These are phyloP conservation scores for Scheffersomyces illinoinensis DNA, from an alignment of 1,139 yeast genomes.

Conservation along the genomic window DNA sequence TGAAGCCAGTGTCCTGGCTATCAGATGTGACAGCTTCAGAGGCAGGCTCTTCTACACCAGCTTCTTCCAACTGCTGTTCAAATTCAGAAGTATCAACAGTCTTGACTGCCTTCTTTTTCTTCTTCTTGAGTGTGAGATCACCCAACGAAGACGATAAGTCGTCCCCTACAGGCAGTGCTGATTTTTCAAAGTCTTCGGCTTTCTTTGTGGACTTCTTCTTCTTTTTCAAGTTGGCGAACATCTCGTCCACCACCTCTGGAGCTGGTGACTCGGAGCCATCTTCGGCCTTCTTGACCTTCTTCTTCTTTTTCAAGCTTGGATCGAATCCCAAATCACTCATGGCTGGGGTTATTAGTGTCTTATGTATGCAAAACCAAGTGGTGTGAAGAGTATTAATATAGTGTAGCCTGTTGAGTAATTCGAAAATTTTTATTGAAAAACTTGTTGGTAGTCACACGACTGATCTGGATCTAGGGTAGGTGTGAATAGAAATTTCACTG, in stretches of 20 bases:
- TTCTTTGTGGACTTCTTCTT: constrained; percentile 53
- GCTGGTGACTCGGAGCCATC: constrained; percentile 39
- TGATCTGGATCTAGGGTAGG: not conserved
- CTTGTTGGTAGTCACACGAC: not conserved
- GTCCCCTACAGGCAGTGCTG: constrained; percentile 44
- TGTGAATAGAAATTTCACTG: not conserved
- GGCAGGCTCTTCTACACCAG: constrained; percentile 70
- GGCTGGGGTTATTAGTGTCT: not conserved
- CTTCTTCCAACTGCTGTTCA: constrained; percentile 86
- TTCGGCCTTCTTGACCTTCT: constrained; percentile 60
- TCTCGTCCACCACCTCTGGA: constrained; percentile 42
- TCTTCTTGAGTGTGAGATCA: constrained; percentile 69
- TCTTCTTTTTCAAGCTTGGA: constrained; percentile 81
- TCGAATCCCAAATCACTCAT: constrained; percentile 74
- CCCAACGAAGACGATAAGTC: constrained; percentile 66
- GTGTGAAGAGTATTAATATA: not conserved
- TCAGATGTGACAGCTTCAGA: constrained; percentile 31
- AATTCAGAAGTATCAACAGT: constrained; percentile 70
- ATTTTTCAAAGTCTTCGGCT: constrained; percentile 33
- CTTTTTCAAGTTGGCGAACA: constrained; percentile 56
- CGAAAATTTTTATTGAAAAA: not conserved
- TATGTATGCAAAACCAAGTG: not conserved
- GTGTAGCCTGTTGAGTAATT: not conserved
- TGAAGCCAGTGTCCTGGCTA: constrained; percentile 51
- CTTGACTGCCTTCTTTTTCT: constrained; percentile 73